phyloP scores from a whole-genome alignment of 2,329 filamentous ascomycete genomes.

The Penicillium sp. region DNA sequence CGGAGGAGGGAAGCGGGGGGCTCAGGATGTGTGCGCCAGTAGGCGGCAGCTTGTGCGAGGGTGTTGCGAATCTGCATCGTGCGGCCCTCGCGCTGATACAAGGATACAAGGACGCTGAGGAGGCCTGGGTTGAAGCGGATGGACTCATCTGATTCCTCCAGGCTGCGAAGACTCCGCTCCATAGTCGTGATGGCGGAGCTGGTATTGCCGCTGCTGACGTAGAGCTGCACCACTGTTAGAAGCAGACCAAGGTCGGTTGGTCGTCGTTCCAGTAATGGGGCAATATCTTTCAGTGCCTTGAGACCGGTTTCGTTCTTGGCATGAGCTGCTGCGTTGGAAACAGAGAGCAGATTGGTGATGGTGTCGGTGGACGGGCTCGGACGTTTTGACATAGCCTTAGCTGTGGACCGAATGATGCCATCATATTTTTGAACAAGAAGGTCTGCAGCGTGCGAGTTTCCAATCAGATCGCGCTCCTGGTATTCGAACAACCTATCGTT shows the following conservation, averaged over 20 bases:
- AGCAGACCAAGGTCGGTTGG: conserved; percentile 77
- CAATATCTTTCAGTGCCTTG: conserved; percentile 64
- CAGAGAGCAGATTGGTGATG: conserved; percentile 55
- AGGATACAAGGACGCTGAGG: conserved; percentile 70
- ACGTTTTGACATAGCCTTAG: conserved; percentile 48
- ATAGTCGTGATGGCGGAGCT: conserved; percentile 71
- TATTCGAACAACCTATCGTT: conserved; percentile 58
- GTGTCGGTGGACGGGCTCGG: conserved; percentile 50
- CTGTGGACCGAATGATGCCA: conserved; percentile 56
- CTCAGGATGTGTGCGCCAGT: conserved; percentile 69
- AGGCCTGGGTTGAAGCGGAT: conserved; percentile 80
- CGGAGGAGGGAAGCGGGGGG: conserved; percentile 65
- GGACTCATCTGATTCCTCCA: conserved; percentile 66
- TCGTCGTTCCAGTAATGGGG: conserved; percentile 66
- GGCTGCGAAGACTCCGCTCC: conserved; percentile 67
- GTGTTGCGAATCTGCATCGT: conserved; percentile 67
- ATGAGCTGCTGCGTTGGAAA: conserved; percentile 70
- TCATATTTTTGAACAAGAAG: conserved; percentile 59
- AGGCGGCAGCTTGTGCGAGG: conserved; percentile 70
- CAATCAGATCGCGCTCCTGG: conserved; percentile 52
- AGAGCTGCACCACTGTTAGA: conserved; percentile 76
- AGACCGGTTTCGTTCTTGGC: conserved; percentile 58
- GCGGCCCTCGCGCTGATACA: conserved; percentile 74
- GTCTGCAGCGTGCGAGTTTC: conserved; percentile 55
- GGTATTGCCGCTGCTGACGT: conserved; percentile 66